Conservation (phyloP, 108 stramenopile species). For the Nitzschia sp. region DNA sequence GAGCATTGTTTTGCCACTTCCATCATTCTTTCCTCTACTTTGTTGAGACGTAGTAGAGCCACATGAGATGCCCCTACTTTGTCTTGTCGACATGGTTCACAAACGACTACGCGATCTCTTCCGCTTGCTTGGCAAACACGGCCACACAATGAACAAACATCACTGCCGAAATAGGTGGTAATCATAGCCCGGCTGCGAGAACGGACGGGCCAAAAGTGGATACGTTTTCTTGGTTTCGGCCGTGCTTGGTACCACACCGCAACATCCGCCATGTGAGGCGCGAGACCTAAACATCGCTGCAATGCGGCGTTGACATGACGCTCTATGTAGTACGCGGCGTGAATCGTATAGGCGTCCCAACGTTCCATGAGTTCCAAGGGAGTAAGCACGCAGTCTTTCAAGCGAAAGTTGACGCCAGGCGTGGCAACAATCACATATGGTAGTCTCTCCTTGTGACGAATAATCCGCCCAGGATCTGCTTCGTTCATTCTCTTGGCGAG, state of each 20-base stretch:
- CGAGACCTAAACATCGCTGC: constrained; percentile 75
- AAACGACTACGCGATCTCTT: constrained; percentile 64
- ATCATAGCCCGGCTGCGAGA: constrained; percentile 70
- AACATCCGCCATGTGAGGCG: constrained; percentile 68
- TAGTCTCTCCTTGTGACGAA: constrained; percentile 79
- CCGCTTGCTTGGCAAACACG: constrained; percentile 68
- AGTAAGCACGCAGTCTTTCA: constrained; percentile 82
- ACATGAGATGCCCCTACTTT: constrained; percentile 35
- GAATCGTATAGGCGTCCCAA: constrained; percentile 83
- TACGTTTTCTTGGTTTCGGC: constrained; percentile 77
- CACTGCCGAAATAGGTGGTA: constrained; percentile 78
- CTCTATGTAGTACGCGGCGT: constrained; percentile 77
- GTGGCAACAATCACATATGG: constrained; percentile 86
- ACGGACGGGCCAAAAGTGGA: constrained; percentile 81
- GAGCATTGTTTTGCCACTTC: constrained; percentile 61
- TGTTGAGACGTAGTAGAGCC: constrained; percentile 52
- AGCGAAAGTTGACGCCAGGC: constrained; percentile 63
- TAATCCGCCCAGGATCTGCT: constrained; percentile 71
- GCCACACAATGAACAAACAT: constrained; percentile 72
- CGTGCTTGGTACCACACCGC: constrained; percentile 66
- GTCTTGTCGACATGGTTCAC: constrained; percentile 56
- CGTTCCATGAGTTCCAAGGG: constrained; percentile 86
- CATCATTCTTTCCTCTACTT: constrained; percentile 50
- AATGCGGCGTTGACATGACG: constrained; percentile 86
- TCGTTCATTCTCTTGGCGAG: constrained; percentile 75